Evolutionary conservation across 2,329 filamentous ascomycete genomes (phyloP).

Genomic region (Graphilbum fragrans): DNA sequence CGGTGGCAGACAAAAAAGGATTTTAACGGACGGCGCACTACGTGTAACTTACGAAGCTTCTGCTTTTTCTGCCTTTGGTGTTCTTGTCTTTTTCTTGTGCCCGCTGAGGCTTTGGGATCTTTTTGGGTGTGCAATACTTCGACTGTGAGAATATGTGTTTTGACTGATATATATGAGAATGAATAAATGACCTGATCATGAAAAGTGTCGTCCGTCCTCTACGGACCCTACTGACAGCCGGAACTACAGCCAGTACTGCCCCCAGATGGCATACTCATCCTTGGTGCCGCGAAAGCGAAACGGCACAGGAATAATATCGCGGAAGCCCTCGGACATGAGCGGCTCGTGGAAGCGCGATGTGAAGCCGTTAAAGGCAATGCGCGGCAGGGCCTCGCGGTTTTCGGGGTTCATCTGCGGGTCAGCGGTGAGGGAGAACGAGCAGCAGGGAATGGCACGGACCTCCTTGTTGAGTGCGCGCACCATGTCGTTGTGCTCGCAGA

Average conservation of each 20-base stretch:
- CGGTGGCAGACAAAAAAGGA: neutral
- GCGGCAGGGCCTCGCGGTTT: slow-evolving; percentile 58
- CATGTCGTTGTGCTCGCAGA: slow-evolving; percentile 78
- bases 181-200: neutral
- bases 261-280: slow-evolving; percentile 61
- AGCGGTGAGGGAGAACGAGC: neutral
- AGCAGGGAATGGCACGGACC: slow-evolving; percentile 10
- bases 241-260: slow-evolving; percentile 59
- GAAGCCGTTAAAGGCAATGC: slow-evolving; percentile 70
- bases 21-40: neutral
- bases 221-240: neutral
- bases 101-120: too few relatives aligned
- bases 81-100: neutral
- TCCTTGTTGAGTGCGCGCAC: slow-evolving; percentile 57
- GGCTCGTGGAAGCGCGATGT: slow-evolving; percentile 62
- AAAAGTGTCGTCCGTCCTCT: too few relatives aligned
- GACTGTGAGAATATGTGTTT: neutral
- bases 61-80: neutral
- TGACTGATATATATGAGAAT: neutral
- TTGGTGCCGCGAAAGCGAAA: slow-evolving; percentile 65
- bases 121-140: too few relatives aligned
- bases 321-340: slow-evolving; percentile 63
- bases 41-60: neutral
- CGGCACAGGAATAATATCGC: slow-evolving; percentile 62
- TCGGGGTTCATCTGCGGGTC: slow-evolving; percentile 64